phyloP scores from a whole-genome alignment of 1,284 basidiomycete species.

The Irpex rosettiformis region DNA sequence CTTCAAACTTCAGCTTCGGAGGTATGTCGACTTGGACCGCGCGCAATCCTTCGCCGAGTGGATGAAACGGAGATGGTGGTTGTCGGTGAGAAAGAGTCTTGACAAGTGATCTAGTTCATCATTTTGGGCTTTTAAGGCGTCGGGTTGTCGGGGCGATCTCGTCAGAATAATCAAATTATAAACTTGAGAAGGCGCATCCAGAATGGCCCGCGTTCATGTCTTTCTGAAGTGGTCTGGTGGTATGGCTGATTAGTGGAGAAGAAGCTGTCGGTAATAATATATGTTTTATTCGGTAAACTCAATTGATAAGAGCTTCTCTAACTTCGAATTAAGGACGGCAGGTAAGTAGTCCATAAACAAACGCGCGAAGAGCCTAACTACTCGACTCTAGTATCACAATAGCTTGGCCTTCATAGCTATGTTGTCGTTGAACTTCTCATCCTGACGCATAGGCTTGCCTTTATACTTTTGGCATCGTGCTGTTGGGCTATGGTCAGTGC shows the following conservation, averaged over 20 bases:
- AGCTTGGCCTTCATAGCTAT: not conserved
- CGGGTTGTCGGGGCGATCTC: not conserved
- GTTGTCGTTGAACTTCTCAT: not conserved
- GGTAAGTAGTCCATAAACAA: too few species aligned
- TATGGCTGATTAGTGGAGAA: too few species aligned
- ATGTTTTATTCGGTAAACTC: too few species aligned
- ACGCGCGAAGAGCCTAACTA: too few species aligned
- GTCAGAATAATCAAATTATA: not conserved
- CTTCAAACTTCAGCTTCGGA: too few species aligned
- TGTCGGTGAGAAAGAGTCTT: not conserved
- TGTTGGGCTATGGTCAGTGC: not conserved
- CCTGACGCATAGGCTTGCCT: conserved; percentile 10
- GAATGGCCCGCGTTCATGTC: too few species aligned
- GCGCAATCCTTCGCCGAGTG: not conserved
- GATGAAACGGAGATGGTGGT: not conserved
- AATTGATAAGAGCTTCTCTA: too few species aligned
- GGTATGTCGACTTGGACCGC: too few species aligned
- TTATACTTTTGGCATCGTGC: conserved; percentile 27
- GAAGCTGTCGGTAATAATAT: too few species aligned
- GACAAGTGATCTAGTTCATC: not conserved
- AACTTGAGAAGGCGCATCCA: not conserved
- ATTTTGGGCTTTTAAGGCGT: not conserved
- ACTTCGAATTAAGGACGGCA: too few species aligned
- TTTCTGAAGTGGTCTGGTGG: too few species aligned
- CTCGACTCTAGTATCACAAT: not conserved